Percentiles rank a stretch among this genome's conserved stretches.
phyloP scores from a whole-genome alignment of 768 basidiomycete species.

The Tulasnella sp. region DNA sequence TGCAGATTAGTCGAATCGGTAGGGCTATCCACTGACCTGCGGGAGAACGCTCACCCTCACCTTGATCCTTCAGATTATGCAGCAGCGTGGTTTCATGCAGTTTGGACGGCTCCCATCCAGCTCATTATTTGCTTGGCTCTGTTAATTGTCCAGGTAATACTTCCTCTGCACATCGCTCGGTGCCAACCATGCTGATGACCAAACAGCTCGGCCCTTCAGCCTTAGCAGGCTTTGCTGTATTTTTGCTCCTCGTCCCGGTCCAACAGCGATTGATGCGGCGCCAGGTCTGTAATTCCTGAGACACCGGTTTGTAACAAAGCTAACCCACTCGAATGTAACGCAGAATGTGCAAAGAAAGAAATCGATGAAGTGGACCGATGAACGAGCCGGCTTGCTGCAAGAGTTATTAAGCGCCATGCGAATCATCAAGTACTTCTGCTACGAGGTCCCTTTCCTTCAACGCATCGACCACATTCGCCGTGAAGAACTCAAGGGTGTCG shows the following conservation, averaged over 20 bases:
- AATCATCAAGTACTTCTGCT: slow-evolving; percentile 82
- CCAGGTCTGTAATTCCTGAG: slow-evolving; percentile 46
- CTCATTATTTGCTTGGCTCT: slow-evolving; percentile 71
- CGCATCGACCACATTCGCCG: slow-evolving; percentile 55
- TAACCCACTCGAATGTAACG: slow-evolving; percentile 35
- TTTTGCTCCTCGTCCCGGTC: slow-evolving; percentile 65
- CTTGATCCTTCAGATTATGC: slow-evolving; percentile 40
- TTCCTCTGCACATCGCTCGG: not conserved
- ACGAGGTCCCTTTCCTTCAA: slow-evolving; percentile 56
- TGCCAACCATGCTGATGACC: not conserved
- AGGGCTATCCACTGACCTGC: too few relatives aligned
- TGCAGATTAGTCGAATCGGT: slow-evolving; percentile 25
- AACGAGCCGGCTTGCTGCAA: slow-evolving; percentile 81
- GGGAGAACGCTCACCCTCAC: not conserved
- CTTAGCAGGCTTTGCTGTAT: slow-evolving; percentile 55
- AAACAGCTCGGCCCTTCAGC: slow-evolving; percentile 57
- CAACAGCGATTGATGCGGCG: slow-evolving; percentile 71
- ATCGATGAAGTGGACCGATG: slow-evolving; percentile 85
- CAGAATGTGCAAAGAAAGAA: slow-evolving; percentile 61
- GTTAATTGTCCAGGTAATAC: slow-evolving; percentile 42
- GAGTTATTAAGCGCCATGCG: slow-evolving; percentile 88
- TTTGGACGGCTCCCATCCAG: slow-evolving; percentile 52
- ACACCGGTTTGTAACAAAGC: slow-evolving; percentile 36
- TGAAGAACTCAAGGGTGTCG: slow-evolving; percentile 53
- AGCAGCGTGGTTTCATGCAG: slow-evolving; percentile 60